Conservation (phyloP, 164 flowering plant species). For the Berberis vulgaris region DNA sequence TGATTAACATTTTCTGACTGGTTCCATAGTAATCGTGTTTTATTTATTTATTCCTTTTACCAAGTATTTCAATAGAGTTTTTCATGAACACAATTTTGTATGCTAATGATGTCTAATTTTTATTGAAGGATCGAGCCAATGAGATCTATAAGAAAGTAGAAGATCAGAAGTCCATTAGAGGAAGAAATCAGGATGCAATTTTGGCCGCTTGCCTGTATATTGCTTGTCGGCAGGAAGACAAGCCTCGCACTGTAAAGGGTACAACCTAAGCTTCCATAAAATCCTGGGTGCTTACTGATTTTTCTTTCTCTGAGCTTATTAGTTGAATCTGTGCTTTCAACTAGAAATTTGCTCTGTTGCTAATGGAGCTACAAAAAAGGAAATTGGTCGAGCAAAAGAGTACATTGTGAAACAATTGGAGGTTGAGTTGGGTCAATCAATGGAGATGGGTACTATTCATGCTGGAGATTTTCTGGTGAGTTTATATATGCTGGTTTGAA, state of each 20-base stretch:
- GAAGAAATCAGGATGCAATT: constrained; percentile 64
- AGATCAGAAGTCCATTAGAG: constrained; percentile 61
- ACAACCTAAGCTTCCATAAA: constrained; percentile 15
- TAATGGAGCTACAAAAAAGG: constrained; percentile 42
- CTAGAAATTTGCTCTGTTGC: constrained; percentile 39
- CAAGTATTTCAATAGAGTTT: not conserved
- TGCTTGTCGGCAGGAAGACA: constrained; percentile 74
- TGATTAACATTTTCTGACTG: not conserved
- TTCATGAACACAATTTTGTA: not conserved
- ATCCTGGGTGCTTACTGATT: constrained; percentile 10
- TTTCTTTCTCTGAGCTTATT: constrained; percentile 6
- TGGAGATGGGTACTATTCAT: constrained; percentile 42
- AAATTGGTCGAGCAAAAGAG: constrained; percentile 34
- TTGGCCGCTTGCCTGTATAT: constrained; percentile 71
- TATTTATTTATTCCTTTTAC: too few relatives aligned
- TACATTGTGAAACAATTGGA: constrained; percentile 32
- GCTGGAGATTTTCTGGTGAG: constrained; percentile 41
- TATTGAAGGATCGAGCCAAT: constrained; percentile 58
- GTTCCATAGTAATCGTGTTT: too few relatives aligned
- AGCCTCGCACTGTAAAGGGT: constrained; percentile 79
- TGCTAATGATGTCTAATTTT: not conserved
- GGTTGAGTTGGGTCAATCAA: constrained; percentile 31
- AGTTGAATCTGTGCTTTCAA: constrained; percentile 13
- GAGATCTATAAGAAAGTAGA: constrained; percentile 75
- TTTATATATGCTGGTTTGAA: not conserved